phyloP scores from a whole-genome alignment of 768 basidiomycete species.

The Butyriboletus loyo region DNA sequence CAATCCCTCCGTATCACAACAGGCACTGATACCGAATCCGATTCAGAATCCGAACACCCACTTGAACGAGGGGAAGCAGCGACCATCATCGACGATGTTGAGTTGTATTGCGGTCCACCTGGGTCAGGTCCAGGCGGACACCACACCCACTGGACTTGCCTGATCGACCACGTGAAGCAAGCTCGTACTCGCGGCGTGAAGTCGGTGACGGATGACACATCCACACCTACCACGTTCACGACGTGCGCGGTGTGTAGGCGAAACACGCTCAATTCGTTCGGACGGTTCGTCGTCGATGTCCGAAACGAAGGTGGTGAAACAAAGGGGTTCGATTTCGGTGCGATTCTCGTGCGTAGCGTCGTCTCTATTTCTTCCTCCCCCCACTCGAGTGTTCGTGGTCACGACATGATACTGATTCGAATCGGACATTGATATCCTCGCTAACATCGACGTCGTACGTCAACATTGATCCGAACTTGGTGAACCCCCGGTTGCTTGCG shows the following conservation, averaged over 20 bases:
- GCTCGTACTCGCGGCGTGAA: neutral
- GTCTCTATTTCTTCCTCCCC: neutral
- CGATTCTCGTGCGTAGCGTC: slow-evolving; percentile 21
- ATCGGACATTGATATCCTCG: neutral
- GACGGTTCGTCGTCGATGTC: slow-evolving; percentile 24
- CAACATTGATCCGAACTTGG: neutral
- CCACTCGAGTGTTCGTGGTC: neutral
- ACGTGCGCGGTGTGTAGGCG: slow-evolving; percentile 16
- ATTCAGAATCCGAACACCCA: neutral
- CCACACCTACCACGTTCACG: neutral
- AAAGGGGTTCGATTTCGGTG: slow-evolving; percentile 24
- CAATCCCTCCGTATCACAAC: slow-evolving; percentile 13
- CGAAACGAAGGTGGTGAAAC: slow-evolving; percentile 28
- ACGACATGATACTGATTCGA: neutral
- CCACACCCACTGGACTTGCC: slow-evolving; percentile 28
- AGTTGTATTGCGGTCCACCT: slow-evolving; percentile 21
- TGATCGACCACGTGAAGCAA: slow-evolving; percentile 20
- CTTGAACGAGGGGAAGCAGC: neutral
- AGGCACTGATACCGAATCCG: slow-evolving; percentile 1
- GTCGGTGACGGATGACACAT: neutral
- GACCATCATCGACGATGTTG: slow-evolving; percentile 24
- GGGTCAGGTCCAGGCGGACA: slow-evolving; percentile 21
- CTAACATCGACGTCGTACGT: neutral
- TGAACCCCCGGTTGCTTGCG: too few species aligned
- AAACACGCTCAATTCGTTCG: slow-evolving; percentile 13